phyloP scores from a whole-genome alignment of 495 filamentous ascomycete species.

The Penicillium pulvis region DNA sequence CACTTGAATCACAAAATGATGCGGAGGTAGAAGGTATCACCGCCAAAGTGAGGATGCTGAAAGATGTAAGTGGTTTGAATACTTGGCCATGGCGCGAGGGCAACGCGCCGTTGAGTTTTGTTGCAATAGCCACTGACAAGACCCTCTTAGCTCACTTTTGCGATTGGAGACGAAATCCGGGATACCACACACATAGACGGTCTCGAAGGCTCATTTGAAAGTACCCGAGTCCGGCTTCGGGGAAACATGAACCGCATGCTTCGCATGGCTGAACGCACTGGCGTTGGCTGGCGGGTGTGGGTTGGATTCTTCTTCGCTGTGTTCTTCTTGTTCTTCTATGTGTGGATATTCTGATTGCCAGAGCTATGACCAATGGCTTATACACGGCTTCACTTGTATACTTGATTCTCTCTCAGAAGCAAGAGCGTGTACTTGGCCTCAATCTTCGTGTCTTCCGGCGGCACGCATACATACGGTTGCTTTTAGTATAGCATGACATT shows the following conservation, averaged over 20 bases:
- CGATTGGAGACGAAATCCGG: conserved; percentile 93
- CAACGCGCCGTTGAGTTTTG: background rate
- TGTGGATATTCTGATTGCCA: conserved; percentile 69
- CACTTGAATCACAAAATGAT: conserved; percentile 95
- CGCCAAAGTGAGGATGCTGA: conserved; percentile 88
- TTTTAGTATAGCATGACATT: conserved; percentile 10
- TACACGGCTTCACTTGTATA: background rate
- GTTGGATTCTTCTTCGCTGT: conserved; percentile 81
- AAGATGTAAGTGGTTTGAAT: conserved; percentile 67
- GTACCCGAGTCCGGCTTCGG: conserved; percentile 72
- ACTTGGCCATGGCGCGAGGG: background rate
- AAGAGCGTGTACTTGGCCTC: background rate
- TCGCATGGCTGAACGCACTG: conserved; percentile 89
- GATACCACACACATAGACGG: conserved; percentile 81
- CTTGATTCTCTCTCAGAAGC: background rate
- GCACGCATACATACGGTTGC: conserved; percentile 1
- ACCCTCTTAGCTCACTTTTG: conserved; percentile 70
- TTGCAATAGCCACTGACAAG: conserved; percentile 10
- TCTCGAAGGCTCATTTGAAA: conserved; percentile 84
- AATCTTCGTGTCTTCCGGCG: background rate
- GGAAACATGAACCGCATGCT: conserved; percentile 98
- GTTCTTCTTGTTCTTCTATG: conserved; percentile 79
- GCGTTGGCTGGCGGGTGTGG: conserved; percentile 95
- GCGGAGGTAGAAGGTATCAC: conserved; percentile 84
- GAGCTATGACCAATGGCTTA: background rate